Evolutionary conservation across 805 yeast species (phyloP).

Genomic region (Scheffersomyces stipitis): DNA sequence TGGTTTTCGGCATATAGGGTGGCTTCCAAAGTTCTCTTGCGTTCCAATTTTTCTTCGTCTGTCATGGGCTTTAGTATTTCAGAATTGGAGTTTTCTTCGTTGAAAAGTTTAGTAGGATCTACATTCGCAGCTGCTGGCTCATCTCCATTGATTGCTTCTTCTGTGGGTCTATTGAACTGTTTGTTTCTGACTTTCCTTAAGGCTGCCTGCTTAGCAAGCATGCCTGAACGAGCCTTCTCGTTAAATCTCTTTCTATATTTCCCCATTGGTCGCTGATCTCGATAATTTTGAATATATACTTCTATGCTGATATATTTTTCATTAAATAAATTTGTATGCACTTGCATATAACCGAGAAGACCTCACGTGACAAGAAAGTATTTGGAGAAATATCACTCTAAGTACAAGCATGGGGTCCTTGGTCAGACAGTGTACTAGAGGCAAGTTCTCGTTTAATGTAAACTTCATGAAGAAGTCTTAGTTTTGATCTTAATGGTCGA

Average conservation of each 20-base stretch:
- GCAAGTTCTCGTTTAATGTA: no score
- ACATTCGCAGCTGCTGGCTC: slow-evolving; percentile 6
- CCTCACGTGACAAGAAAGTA: no score
- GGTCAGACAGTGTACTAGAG: no score
- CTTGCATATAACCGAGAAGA: no score
- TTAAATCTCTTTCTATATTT: slow-evolving; percentile 78
- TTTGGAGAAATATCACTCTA: no score
- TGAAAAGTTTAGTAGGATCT: slow-evolving; percentile 6
- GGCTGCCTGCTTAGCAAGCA: slow-evolving; percentile 75
- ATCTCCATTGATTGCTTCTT: slow-evolving; percentile 37
- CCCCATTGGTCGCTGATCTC: no score
- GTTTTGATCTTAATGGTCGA: no score
- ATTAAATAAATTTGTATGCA: no score
- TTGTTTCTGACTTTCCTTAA: slow-evolving; percentile 67
- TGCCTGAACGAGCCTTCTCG: slow-evolving; percentile 83
- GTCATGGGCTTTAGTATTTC: slow-evolving; percentile 63
- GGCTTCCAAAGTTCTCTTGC: slow-evolving; percentile 64
- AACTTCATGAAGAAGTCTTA: no score
- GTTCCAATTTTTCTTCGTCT: slow-evolving; percentile 58
- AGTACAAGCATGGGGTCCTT: no score
- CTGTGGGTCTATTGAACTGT: slow-evolving; percentile 55
- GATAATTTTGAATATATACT: no score
- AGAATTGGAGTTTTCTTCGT: slow-evolving; percentile 52
- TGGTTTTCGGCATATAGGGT: slow-evolving; percentile 53
- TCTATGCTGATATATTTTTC: no score